Evolutionary conservation across 176 grass and related monocot species (phyloP).

Genomic region (Miscanthus lutarioriparius): DNA sequence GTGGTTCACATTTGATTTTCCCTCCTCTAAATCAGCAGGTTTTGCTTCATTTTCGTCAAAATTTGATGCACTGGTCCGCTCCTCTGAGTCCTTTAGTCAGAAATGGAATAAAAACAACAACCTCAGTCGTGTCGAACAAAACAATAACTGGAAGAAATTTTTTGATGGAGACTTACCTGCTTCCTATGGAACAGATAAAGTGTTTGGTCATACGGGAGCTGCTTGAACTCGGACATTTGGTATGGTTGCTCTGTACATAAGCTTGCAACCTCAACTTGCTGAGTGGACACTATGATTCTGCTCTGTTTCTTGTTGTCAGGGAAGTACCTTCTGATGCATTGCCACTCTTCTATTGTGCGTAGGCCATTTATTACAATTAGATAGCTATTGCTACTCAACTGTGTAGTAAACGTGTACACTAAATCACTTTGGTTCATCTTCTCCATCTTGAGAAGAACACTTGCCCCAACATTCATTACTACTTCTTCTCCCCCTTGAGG

Average conservation of each 20-base stretch:
- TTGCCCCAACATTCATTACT: not conserved
- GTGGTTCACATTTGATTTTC: not conserved
- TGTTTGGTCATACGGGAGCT: not conserved
- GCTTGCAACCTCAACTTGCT: not conserved
- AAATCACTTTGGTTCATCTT: not conserved
- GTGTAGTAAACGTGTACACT: not conserved
- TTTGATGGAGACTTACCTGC: not conserved
- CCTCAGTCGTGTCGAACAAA: not conserved
- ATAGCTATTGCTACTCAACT: not conserved
- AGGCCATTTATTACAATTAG: slow-evolving; percentile 27
- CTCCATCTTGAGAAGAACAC: slow-evolving; percentile 1
- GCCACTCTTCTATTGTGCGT: not conserved
- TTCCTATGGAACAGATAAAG: slow-evolving; percentile 7
- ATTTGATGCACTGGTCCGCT: not conserved
- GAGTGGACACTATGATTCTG: slow-evolving; percentile 10
- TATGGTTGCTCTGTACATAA: not conserved
- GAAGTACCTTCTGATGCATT: not conserved
- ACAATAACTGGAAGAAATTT: no score
- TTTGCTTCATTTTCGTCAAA: not conserved
- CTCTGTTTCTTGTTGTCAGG: slow-evolving; percentile 9
- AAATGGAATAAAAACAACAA: not conserved
- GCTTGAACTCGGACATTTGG: not conserved
- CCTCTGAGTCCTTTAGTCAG: not conserved
- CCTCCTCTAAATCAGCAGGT: not conserved
- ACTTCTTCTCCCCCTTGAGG: not conserved